Evolutionary conservation across 139 green algal genomes (phyloP).

Genomic region (Raphidocelis subcapitata): DNA sequence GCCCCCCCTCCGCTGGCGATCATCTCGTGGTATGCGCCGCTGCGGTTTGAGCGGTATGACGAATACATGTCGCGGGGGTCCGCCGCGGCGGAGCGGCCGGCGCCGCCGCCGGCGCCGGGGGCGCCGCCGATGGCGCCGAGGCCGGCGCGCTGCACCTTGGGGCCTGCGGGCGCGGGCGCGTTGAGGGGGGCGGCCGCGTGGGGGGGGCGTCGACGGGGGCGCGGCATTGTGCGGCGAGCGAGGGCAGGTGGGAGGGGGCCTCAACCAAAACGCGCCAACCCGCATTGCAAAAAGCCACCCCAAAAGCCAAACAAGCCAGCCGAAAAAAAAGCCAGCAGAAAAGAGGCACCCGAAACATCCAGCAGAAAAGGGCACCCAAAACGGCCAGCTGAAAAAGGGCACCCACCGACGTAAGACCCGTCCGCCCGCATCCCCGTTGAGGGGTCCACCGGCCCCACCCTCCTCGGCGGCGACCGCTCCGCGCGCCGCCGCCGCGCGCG

Average conservation of each 20-base stretch:
- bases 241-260: not conserved
- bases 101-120: constrained; percentile 4
- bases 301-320: too few species aligned
- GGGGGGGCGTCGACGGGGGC: not conserved
- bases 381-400: not conserved
- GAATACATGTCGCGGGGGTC: constrained; percentile 45
- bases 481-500: too few species aligned
- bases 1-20: constrained; percentile 34
- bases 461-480: too few species aligned
- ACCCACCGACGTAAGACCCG: not conserved
- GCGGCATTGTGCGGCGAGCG: not conserved
- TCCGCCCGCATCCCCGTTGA: not conserved
- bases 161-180: not conserved
- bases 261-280: too few species aligned
- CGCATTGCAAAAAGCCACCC: too few species aligned
- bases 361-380: not conserved
- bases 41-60: constrained; percentile 44
- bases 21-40: constrained; percentile 54
- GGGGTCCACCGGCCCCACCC: not conserved
- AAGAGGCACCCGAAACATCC: not conserved
- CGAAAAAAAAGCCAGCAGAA: too few species aligned
- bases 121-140: constrained; percentile 8
- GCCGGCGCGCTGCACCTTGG: not conserved
- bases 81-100: not conserved
- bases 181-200: not conserved